Evolutionary conservation across 768 basidiomycete genomes (phyloP), one percentile per base, ranked within the genome.

Genomic region (Mycena epipterygia): DNA sequence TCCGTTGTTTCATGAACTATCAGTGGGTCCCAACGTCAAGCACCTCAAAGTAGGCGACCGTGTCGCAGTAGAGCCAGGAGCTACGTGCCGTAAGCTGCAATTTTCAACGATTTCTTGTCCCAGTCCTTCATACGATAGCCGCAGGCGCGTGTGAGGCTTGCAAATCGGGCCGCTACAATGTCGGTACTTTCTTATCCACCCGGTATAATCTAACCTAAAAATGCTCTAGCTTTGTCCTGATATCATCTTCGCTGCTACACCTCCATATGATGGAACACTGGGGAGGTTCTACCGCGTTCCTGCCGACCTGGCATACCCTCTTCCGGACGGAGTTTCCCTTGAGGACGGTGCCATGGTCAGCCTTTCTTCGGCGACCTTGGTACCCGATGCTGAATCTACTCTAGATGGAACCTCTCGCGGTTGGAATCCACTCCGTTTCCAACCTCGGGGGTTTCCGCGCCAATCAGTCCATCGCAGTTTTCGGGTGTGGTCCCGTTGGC

Each of bases 341-440:
- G 97, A 97, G 80, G 96, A 99, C 78, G 97, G 97, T 35, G 96
- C 97, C 8, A 93, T 98, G 94, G 94, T 94, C 64, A 57, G 84
- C 41, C 14, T n/a, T 29, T 14, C 1, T 19, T 72, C 41, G 16
- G 46, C 19, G 29, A 39, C 51, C 8, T 23, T 33, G 35, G 11
- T 55, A 41, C 44, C 51, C 55, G 53, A 55, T 19, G 63, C 57
- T 25, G 25, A 67, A 16, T 23, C 57, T 27, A 41, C 17, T 14
- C 1, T 51, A 95, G 95, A 96, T 98, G 84, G 97, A 98, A 80
- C 97, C 97, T 6, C 89, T 98, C 44, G 91, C 97, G 27, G 97
- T 98, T 29, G 97, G 90, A 5, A 88, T 98, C 16, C 97, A 98
- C 80, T 92, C 95, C 0, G 92, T 98, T 33, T 86, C 89, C 60